A percentile compares a stretch with the other conserved stretches of the same genome.
Evolutionary conservation across 306 rosid genomes (phyloP).

Genomic region (Geum urbanum): DNA sequence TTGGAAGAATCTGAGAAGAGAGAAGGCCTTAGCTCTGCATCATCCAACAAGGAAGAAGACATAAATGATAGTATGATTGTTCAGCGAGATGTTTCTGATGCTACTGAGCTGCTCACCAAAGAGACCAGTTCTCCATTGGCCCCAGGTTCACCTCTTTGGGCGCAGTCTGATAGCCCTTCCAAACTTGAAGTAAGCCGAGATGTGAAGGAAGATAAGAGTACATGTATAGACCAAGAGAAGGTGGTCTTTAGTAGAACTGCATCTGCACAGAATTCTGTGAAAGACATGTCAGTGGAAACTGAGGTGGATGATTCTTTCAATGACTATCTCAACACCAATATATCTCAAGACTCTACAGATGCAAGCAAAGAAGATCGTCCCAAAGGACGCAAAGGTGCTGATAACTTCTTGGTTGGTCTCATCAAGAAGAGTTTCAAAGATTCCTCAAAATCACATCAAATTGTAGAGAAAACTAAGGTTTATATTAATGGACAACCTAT

Average conservation of each 20-base stretch:
- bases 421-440: constrained; percentile 35
- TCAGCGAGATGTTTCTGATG: constrained; percentile 12
- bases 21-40: constrained; percentile 18
- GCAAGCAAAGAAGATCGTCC: constrained; percentile 32
- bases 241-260: constrained; percentile 1
- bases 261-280: constrained; percentile 21
- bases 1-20: constrained; percentile 23
- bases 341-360: constrained; percentile 37
- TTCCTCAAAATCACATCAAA: constrained; percentile 30
- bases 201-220: constrained; percentile 20
- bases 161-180: constrained; percentile 25
- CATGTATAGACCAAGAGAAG: constrained; percentile 20
- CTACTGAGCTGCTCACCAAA: constrained; percentile 23
- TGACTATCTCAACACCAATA: constrained; percentile 28
- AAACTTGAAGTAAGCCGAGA: constrained; percentile 10
- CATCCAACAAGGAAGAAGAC: constrained; percentile 21
- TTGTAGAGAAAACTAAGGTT: constrained; percentile 31
- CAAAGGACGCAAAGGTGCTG: constrained; percentile 24
- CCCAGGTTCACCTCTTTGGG: constrained; percentile 24
- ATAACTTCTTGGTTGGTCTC: constrained; percentile 28
- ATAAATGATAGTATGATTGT: constrained; percentile 4
- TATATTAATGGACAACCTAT: constrained; percentile 39
- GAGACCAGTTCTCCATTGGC: constrained; percentile 17
- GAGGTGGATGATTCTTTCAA: constrained; percentile 35
- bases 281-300: constrained; percentile 20